Percentiles rank a stretch among this genome's conserved stretches.
phyloP scores from a whole-genome alignment of 23 red algal species.

The Gracilaria vermiculophylla region DNA sequence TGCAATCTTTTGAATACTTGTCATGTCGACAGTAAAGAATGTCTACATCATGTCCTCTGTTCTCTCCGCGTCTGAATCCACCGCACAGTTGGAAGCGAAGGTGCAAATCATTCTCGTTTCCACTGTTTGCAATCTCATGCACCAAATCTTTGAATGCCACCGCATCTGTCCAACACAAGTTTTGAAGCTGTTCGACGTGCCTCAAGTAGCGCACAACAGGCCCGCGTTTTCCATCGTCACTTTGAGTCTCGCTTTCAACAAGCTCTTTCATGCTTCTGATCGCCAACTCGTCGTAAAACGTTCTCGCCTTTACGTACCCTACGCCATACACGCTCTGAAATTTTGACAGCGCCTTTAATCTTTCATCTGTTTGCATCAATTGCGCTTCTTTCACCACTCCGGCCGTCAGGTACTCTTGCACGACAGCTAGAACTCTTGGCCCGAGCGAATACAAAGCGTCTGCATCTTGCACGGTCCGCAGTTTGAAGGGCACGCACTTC shows the following conservation, averaged over 20 bases:
- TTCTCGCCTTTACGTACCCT: conserved; percentile 24
- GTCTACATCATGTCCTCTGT: conserved; percentile 56
- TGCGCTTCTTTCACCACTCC: conserved; percentile 24
- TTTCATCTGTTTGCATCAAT: conserved; percentile 5
- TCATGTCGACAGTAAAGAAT: conserved; percentile 56
- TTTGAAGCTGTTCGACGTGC: neutral
- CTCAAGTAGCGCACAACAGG: neutral
- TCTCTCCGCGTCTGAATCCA: conserved; percentile 53
- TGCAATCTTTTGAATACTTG: neutral
- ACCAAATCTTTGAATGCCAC: conserved; percentile 1
- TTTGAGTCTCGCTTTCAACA: neutral
- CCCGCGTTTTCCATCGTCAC: neutral
- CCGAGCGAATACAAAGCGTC: conserved; percentile 14
- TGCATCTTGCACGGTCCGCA: conserved; percentile 23
- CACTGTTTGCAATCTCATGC: neutral
- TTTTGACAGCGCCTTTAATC: conserved; percentile 8
- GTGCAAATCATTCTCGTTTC: neutral
- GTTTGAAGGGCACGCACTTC: conserved; percentile 50
- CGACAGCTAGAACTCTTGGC: conserved; percentile 18
- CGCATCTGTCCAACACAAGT: neutral
- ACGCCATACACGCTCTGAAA: conserved; percentile 36
- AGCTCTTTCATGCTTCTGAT: conserved; percentile 24
- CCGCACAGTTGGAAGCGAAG: conserved; percentile 53
- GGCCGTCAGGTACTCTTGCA: conserved; percentile 23
- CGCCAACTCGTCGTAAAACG: conserved; percentile 33